phyloP scores from a whole-genome alignment of 2,329 filamentous ascomycete genomes.

The Spiromastix sp. region DNA sequence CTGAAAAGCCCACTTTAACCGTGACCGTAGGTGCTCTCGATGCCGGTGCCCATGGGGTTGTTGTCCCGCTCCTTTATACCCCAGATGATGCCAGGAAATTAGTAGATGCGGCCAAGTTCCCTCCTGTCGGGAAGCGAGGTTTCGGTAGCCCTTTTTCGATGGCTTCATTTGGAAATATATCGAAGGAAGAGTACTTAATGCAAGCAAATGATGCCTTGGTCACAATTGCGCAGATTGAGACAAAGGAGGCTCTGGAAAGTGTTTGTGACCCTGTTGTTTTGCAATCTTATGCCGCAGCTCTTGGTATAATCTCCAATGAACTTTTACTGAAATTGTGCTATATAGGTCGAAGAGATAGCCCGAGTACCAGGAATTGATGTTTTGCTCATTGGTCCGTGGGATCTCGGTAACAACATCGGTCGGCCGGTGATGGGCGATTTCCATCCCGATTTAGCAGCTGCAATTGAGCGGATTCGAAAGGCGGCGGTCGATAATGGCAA shows the following conservation, averaged over 20 bases:
- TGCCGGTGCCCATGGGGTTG: constrained; percentile 48
- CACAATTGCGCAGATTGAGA: constrained; percentile 39
- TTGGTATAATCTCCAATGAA: no score
- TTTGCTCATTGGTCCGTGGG: constrained; percentile 45
- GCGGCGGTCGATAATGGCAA: constrained; percentile 44
- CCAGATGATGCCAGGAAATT: constrained; percentile 43
- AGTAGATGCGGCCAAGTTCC: constrained; percentile 45
- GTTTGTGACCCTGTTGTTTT: constrained; percentile 15
- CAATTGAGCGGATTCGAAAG: constrained; percentile 41
- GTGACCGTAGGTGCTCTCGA: constrained; percentile 41
- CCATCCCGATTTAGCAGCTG: constrained; percentile 40
- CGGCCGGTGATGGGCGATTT: constrained; percentile 37
- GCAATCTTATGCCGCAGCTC: no score
- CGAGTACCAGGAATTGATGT: constrained; percentile 43
- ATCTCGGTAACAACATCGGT: constrained; percentile 49
- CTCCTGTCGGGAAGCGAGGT: constrained; percentile 43
- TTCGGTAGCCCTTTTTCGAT: constrained; percentile 47
- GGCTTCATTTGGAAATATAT: constrained; percentile 30
- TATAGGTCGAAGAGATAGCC: constrained; percentile 39
- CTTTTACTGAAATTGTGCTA: not conserved
- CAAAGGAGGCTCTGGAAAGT: constrained; percentile 29
- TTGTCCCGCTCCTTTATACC: constrained; percentile 44
- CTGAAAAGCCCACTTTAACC: no score
- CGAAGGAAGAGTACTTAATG: constrained; percentile 39
- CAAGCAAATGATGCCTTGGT: constrained; percentile 45